Percentiles rank a stretch among this genome's conserved stretches.
Evolutionary conservation across 148 eudicot species (phyloP).

Genomic region (Persicaria maculosa): DNA sequence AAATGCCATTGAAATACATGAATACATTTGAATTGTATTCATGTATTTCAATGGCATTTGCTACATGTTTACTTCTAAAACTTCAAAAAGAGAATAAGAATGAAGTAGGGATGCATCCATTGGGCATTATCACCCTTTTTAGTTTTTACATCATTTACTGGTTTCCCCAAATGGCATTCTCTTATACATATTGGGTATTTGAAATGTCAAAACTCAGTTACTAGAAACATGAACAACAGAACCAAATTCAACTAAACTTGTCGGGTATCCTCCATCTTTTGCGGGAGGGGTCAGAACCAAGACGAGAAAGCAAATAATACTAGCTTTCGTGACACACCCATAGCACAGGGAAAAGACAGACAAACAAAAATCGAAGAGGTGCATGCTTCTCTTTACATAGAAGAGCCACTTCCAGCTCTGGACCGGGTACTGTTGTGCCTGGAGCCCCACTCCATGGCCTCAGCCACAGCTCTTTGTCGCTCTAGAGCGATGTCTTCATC

Average conservation of each 20-base stretch:
- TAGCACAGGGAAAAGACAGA: background rate
- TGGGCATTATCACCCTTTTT: background rate
- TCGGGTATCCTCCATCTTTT: background rate
- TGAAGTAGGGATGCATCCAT: too few species aligned
- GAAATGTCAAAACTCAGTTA: background rate
- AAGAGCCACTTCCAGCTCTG: constrained; percentile 9
- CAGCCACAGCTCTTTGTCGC: constrained; percentile 7
- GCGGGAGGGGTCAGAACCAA: background rate
- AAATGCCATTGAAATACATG: too few species aligned
- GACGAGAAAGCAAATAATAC: background rate
- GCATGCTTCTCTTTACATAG: background rate
- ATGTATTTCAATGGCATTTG: too few species aligned
- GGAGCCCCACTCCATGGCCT: constrained; percentile 10
- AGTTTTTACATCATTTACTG: background rate
- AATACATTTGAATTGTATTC: too few species aligned
- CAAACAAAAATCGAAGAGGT: background rate
- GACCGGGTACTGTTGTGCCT: constrained; percentile 6
- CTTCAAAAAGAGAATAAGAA: too few species aligned
- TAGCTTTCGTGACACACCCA: background rate
- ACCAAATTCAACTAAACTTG: background rate
- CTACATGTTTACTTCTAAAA: too few species aligned
- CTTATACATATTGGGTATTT: background rate
- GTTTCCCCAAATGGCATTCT: background rate
- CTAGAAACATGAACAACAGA: background rate
- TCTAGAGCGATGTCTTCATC: constrained; percentile 7